Conservation (phyloP, 441 rosid genomes). For the Biscutella auriculata region DNA sequence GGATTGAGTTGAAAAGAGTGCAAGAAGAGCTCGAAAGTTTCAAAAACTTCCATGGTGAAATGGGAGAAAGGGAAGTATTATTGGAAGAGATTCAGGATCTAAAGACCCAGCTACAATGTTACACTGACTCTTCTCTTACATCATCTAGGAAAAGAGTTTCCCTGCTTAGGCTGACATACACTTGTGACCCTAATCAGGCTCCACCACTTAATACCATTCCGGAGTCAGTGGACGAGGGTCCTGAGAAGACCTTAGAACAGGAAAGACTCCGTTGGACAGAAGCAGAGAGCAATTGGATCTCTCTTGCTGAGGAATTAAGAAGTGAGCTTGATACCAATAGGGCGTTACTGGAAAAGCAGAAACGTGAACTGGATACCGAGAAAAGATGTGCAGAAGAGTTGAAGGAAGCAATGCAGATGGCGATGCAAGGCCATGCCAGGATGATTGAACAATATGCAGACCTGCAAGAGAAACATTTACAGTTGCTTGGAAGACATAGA, state of each 20-base stretch:
- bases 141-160: slow-evolving; percentile 42
- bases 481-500: slow-evolving; percentile 82
- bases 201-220: slow-evolving; percentile 38
- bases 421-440: slow-evolving; percentile 89
- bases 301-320: slow-evolving; percentile 76
- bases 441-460: slow-evolving; percentile 97
- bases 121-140: slow-evolving; percentile 54
- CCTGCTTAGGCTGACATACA: slow-evolving; percentile 44
- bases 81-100: slow-evolving; percentile 91
- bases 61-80: slow-evolving; percentile 89
- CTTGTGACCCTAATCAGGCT: slow-evolving; percentile 32
- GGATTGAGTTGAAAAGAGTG: slow-evolving; percentile 65
- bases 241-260: slow-evolving; percentile 49
- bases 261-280: slow-evolving; percentile 67
- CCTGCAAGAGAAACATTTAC: slow-evolving; percentile 89
- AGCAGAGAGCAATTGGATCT: slow-evolving; percentile 92
- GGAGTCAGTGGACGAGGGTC: slow-evolving; percentile 42
- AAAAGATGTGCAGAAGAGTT: slow-evolving; percentile 76
- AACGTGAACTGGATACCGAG: slow-evolving; percentile 70
- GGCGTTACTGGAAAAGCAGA: slow-evolving; percentile 62
- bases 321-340: slow-evolving; percentile 60
- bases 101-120: slow-evolving; percentile 70
- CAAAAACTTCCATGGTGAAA: slow-evolving; percentile 56
- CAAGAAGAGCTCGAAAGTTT: slow-evolving; percentile 76
- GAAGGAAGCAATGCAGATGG: slow-evolving; percentile 88